A percentile compares a stretch with the other conserved stretches of the same genome.
These are phyloP conservation scores for Mortierella sp. DNA, from an alignment of 371 early-diverging fungal genomes.

Conservation along the genomic window DNA sequence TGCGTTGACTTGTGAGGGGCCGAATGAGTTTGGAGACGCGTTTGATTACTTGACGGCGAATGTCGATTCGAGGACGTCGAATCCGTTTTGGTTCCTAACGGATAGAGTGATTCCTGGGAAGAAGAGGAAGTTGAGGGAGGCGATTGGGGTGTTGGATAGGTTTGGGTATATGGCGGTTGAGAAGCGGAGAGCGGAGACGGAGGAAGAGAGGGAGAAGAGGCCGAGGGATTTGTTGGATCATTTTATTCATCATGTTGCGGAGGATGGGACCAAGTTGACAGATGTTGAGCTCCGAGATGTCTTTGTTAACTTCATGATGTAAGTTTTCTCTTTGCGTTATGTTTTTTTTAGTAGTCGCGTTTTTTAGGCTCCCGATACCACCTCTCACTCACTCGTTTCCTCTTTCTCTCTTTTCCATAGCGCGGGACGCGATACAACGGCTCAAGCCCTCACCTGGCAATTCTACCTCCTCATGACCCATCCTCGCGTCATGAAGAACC, in stretches of 20 bases:
- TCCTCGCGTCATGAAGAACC: conserved; percentile 44
- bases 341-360: background rate
- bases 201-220: conserved; percentile 57
- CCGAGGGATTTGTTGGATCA: conserved; percentile 67
- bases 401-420: conserved; percentile 51
- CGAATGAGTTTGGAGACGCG: conserved; percentile 51
- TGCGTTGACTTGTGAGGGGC: conserved; percentile 20
- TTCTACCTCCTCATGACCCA: conserved; percentile 45
- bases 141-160: conserved; percentile 59
- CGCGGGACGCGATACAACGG: conserved; percentile 66
- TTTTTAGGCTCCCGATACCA: too few species aligned
- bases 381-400: too few species aligned
- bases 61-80: conserved; percentile 29
- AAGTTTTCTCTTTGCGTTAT: background rate
- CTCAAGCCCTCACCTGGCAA: conserved; percentile 58
- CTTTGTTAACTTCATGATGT: conserved; percentile 52
- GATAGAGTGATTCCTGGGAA: conserved; percentile 40
- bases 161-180: conserved; percentile 65
- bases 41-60: conserved; percentile 49
- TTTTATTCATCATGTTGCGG: conserved; percentile 68
- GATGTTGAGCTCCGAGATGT: conserved; percentile 58
- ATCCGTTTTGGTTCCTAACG: conserved; percentile 48
- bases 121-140: background rate
- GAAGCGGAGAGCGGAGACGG: conserved; percentile 57
- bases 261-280: conserved; percentile 62